Evolutionary conservation across 73 alveolate genomes (phyloP), one percentile per base, ranked within the genome.

Genomic region (Paramecium caudatum): DNA sequence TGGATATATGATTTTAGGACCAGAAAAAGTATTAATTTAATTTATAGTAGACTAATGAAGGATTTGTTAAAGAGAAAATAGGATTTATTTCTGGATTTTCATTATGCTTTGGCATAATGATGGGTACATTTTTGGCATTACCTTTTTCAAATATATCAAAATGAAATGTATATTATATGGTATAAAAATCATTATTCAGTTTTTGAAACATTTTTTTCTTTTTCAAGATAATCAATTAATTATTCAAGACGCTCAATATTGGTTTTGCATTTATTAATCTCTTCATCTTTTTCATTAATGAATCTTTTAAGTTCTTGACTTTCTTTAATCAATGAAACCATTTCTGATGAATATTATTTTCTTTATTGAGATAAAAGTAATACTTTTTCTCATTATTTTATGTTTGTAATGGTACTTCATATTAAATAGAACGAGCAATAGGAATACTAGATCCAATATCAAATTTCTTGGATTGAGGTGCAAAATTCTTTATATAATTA

Each of bases 1-100:
- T 21, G 92, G 92, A 7, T 85, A 47, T 17, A 85, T 85, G 92
- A 37, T 48, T 16, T 74, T 85, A 8, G 92, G 92, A 34, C 92
- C 92, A 48, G 61, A 48, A 36, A 85, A 37, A 45, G 88, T 74
- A 74, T 0, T 74, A 19, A 9, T 65, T 3, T 13, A 39, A 9
- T 15, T 21, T 74, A 39, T 27, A n/a, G 10, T 37, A 74, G 88
- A 10, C 65, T 2, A 45, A 74, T 15, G 88, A 74, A 45, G 88
- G 88, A 8, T 74, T 74, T 74, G 68, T 74, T 37, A 74, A 74
- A 74, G 88, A 74, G 17, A 74, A 74, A 85, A 62, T 85, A 21
- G 83, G 83, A n/a, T 85, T 85, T 74, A 34, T 85, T 13, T 45
- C 47, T 13, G 92, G 92, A 62, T 85, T 85, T 74, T 37, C 92